These are phyloP conservation scores for Colletotrichum agaves DNA, from an alignment of 2,329 filamentous ascomycete species.

Conservation along the genomic window DNA sequence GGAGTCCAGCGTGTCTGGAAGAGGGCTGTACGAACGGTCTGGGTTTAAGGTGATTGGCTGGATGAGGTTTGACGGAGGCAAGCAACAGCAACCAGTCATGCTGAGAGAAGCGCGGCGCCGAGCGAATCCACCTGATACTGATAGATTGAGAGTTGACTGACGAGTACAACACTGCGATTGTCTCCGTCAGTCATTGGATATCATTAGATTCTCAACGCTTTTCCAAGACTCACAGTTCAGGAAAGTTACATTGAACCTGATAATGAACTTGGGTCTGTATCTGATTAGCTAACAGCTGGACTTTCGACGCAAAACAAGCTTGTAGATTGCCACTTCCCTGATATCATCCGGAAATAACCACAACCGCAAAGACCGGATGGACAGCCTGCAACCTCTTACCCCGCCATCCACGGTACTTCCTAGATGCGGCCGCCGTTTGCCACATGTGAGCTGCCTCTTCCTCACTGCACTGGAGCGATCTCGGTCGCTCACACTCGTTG, in stretches of 20 bases:
- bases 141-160: too few relatives aligned
- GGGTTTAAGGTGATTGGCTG: conserved; percentile 3
- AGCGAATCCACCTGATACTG: too few relatives aligned
- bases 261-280: background rate
- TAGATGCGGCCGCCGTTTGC: background rate
- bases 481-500: background rate
- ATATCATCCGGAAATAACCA: background rate
- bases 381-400: background rate
- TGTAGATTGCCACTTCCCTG: too few relatives aligned
- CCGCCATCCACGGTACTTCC: background rate
- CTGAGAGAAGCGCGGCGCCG: background rate
- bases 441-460: background rate
- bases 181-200: too few relatives aligned
- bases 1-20: background rate
- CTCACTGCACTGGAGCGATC: background rate
- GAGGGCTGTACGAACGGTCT: background rate
- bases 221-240: too few relatives aligned
- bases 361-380: background rate
- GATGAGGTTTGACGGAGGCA: background rate
- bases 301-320: too few relatives aligned
- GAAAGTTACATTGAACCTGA: background rate
- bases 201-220: too few relatives aligned
- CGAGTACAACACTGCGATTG: too few relatives aligned
- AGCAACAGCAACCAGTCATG: conserved; percentile 4
- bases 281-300: too few relatives aligned